Evolutionary conservation across 1,284 basidiomycete genomes (phyloP), one percentile per base, ranked within the genome.

Genomic region (Xerocomus nothofagi): DNA sequence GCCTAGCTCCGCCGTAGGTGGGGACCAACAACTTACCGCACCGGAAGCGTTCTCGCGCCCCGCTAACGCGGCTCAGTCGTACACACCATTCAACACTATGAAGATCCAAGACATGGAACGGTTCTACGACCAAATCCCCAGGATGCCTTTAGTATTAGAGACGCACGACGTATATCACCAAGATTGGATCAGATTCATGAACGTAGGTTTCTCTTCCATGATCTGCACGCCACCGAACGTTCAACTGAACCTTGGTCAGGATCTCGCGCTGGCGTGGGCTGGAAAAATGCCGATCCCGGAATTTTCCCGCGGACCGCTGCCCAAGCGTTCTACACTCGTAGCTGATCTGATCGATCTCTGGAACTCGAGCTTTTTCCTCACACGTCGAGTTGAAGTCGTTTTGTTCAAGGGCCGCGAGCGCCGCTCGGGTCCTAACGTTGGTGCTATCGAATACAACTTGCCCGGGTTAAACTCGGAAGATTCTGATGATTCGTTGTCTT

Each of bases 181-280:
- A 49, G 88, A 91, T 61, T 91, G 88, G 88, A 79, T 78, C 55
- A 74, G 88, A 45, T 78, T 88, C 57, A 85, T 86, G 75, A 78
- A 81, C 68, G 88, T 87, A 57, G 20, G 78, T 65, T 10, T 26
- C 18, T 27, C 48, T 8, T 46, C n/a, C 39, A 6, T 4, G 8
- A 1, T 21, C 47, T 20, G 5, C 51, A 24, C 31, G 46, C 39
- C 27, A 34, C 27, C 18, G 29, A 42, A 31, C 49, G 8, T 26
- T 34, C 34, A 41, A 49, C 27, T 51, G 46, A 52, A 8, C 17
- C 47, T 40, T n/a, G 43, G 20, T 33, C 55, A 89, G 86, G 88
- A 89, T 61, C 63, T 90, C 26, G 74, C 79, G 14, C 73, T 86
- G 20, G 80, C 84, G 1, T 90, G 88, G 88, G 74, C 78, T 18